Conservation (phyloP, 2,329 filamentous ascomycete species). For the Zarea fungicola region DNA sequence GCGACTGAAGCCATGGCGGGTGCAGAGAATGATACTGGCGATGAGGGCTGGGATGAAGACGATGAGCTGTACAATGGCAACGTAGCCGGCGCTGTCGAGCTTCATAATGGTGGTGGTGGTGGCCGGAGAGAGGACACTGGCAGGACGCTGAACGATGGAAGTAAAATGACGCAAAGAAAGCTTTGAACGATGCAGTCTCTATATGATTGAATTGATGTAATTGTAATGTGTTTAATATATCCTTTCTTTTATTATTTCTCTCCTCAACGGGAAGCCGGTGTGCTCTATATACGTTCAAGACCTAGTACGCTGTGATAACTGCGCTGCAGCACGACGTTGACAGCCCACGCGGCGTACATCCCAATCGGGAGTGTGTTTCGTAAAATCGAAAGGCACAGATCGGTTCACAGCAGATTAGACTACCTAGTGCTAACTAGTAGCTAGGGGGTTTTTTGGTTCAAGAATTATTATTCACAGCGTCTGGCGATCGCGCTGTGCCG, state of each 20-base stretch:
- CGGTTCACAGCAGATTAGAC: no score
- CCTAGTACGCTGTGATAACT: no score
- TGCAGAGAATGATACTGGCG: slow-evolving; percentile 31
- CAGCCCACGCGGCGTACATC: not conserved
- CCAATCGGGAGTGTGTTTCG: slow-evolving; percentile 4
- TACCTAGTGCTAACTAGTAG: no score
- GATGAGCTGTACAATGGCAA: slow-evolving; percentile 38
- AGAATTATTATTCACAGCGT: no score
- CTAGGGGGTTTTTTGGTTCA: no score
- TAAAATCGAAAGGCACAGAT: not conserved
- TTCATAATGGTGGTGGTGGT: slow-evolving; percentile 1
- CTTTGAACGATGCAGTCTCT: no score
- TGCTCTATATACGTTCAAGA: not conserved
- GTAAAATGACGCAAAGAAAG: no score
- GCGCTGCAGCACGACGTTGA: not conserved
- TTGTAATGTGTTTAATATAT: not conserved
- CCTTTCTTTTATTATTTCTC: not conserved
- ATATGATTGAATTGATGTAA: no score
- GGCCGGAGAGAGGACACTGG: not conserved
- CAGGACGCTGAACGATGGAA: not conserved
- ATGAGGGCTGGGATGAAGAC: slow-evolving; percentile 34
- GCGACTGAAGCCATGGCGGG: slow-evolving; percentile 40
- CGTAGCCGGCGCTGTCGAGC: slow-evolving; percentile 11
- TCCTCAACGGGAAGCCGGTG: not conserved
- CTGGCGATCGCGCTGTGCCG: no score